Evolutionary conservation across 169 alveolate species (phyloP).

Genomic region (Toxoplasma gondii): DNA sequence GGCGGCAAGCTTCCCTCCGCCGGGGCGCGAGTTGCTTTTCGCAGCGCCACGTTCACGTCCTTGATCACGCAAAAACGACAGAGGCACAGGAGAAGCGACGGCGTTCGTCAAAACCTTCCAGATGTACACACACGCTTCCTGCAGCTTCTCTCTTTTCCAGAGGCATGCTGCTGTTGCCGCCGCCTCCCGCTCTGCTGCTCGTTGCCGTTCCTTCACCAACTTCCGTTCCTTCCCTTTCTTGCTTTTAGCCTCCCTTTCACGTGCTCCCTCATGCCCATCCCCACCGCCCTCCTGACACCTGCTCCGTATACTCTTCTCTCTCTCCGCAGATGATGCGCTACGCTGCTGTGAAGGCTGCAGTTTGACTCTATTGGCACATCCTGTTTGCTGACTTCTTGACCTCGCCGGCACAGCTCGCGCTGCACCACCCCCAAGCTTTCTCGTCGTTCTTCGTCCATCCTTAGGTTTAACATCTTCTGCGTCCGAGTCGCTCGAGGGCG

Average conservation of each 20-base stretch:
- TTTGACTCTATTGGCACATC: not conserved
- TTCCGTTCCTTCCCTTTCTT: not conserved
- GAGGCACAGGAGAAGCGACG: not conserved
- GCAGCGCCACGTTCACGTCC: too few relatives aligned
- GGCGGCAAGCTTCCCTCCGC: not conserved
- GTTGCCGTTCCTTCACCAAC: not conserved
- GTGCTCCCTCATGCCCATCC: not conserved
- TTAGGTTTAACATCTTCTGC: not conserved
- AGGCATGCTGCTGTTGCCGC: not conserved
- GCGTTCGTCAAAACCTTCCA: conserved; percentile 14
- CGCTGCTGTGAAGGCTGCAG: not conserved
- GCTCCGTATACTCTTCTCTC: not conserved
- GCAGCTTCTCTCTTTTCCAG: conserved; percentile 9
- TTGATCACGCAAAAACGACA: not conserved
- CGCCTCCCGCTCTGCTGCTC: not conserved
- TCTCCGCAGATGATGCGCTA: not conserved
- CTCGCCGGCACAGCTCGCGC: not conserved
- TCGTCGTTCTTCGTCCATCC: not conserved
- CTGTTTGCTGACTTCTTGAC: not conserved
- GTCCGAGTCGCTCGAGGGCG: not conserved
- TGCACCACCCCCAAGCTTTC: not conserved
- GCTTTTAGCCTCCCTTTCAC: not conserved
- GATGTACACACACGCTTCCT: conserved; percentile 13
- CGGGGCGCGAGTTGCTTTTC: not conserved
- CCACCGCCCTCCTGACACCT: not conserved